phyloP scores from a whole-genome alignment of 2,329 filamentous ascomycete genomes.

The Corinectria fuckeliana region DNA sequence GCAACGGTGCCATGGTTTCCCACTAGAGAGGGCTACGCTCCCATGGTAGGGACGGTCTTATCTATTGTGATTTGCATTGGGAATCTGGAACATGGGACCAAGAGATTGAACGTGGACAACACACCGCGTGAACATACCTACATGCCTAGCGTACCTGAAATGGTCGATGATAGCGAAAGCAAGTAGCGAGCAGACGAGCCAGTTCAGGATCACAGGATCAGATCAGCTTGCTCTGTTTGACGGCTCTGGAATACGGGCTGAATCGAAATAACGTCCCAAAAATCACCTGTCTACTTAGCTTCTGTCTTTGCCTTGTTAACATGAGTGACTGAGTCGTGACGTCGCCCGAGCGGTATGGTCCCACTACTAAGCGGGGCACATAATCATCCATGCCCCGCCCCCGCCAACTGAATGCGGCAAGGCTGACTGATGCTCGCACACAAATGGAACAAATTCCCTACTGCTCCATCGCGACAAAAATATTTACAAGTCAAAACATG shows the following conservation, averaged over 20 bases:
- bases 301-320: background rate
- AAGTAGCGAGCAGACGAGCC: conserved; percentile 1
- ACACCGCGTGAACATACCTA: background rate
- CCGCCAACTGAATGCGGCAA: no score
- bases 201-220: conserved; percentile 13
- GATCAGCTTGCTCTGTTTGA: conserved; percentile 6
- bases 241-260: conserved; percentile 30
- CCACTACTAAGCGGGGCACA: no score
- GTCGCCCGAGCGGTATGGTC: no score
- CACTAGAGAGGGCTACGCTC: conserved; percentile 46
- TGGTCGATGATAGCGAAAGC: conserved; percentile 18
- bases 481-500: no score
- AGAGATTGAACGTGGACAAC: background rate
- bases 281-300: background rate
- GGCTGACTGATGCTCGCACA: no score
- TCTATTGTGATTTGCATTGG: background rate
- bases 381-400: background rate
- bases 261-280: conserved; percentile 20
- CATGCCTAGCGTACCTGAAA: conserved; percentile 17
- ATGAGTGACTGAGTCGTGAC: background rate
- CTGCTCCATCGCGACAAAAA: no score
- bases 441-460: no score
- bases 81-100: conserved; percentile 4
- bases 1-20: conserved; percentile 50
- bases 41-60: no score